phyloP scores from a whole-genome alignment of 31 red algal genomes.

The Odonthalia washingtoniensis region DNA sequence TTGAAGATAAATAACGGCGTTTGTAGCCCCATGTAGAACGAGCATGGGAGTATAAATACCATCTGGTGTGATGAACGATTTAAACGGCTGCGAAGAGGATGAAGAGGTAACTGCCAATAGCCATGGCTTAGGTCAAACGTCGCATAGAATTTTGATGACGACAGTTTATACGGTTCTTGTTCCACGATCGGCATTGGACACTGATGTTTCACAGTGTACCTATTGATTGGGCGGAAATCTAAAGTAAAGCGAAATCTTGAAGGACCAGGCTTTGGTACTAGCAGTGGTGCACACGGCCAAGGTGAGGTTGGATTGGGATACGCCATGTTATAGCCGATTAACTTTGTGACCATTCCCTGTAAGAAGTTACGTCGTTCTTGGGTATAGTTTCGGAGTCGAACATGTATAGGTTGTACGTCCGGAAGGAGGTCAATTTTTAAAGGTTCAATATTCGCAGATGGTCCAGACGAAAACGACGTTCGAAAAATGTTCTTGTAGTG shows the following conservation, averaged over 20 bases:
- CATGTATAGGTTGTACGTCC: neutral
- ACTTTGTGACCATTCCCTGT: neutral
- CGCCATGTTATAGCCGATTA: neutral
- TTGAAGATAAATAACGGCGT: too few species aligned
- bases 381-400: neutral
- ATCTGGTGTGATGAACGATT: neutral
- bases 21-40: too few species aligned
- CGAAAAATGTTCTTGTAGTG: neutral
- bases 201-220: neutral
- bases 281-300: neutral
- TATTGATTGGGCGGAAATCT: slow-evolving; percentile 8
- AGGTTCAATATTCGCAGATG: neutral
- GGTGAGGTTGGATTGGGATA: neutral
- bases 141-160: neutral
- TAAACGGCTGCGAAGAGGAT: neutral
- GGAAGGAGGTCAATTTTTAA: neutral
- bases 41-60: too few species aligned
- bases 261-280: neutral
- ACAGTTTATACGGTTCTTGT: neutral
- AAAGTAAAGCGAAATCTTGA: neutral
- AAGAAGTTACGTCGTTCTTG: slow-evolving; percentile 13
- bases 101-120: neutral
- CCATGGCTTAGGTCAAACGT: neutral
- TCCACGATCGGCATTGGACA: neutral
- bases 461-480: slow-evolving; percentile 4